Evolutionary conservation across 306 rosid species (phyloP), one percentile per base, ranked within the genome.

Genomic region (Gleditsia sinensis): DNA sequence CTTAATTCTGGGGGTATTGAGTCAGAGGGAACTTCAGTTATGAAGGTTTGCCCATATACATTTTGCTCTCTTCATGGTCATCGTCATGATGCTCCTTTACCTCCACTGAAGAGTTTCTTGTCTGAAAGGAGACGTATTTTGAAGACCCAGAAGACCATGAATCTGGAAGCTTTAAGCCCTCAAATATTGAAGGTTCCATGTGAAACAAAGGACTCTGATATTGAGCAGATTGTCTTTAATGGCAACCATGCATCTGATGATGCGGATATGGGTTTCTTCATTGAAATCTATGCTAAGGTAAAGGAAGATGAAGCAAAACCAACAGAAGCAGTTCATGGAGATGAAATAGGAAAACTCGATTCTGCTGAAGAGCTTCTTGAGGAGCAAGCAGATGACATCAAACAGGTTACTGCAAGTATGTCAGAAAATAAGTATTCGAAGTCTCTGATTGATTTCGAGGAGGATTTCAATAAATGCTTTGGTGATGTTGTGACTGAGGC

Each of bases 31-130:
- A 76, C 86, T 80, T 91, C 90, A 25, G 80, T 77, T 46, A 76
- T 66, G 82, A 85, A 94, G 72, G 87, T 91, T 67, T 94, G 97
- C 80, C 90, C 92, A 2, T 94, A 91, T 33, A 74, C 83, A 17
- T 94, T 87, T 76, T 94, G 98, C 42, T 94, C 97, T 77, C 93
- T 94, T 30, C 91, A 94, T 69, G 91, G 85, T 8, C 94, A 91
- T 72, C 81, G 0, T 10, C 89, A 79, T 55, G 69, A 79, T 55
- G 69, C 86, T 66, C 77, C 88, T 71, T 42, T 86, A 86, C 89
- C 90, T 48, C 86, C 92, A 30, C 56, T 89, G 77, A 90, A 89
- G 88, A 54, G 83, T 81, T 88, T 84, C 89, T 64, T 87, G 83
- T 84, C 91, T 7, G 86, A 82, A 21, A 85, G 83, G 74, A 84